Evolutionary conservation across 352 stramenopile genomes (phyloP).

Genomic region (Pythium phragmitis): DNA sequence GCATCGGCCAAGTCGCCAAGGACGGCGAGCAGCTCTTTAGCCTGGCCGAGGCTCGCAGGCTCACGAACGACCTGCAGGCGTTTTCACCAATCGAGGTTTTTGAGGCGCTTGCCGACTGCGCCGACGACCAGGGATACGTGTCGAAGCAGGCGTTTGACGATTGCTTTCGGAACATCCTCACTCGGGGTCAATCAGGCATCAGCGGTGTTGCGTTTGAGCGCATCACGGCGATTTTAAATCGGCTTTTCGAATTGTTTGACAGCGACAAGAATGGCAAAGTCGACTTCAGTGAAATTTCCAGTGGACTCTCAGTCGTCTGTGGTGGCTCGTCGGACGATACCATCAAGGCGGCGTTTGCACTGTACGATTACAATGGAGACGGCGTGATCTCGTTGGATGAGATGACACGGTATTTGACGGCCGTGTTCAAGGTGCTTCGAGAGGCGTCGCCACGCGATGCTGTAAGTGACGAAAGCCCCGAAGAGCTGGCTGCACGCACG

Average conservation of each 20-base stretch:
- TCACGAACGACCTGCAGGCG: constrained; percentile 69
- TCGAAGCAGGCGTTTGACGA: constrained; percentile 71
- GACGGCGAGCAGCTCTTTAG: constrained; percentile 80
- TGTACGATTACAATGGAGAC: constrained; percentile 87
- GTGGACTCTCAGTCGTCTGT: constrained; percentile 83
- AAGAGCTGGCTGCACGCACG: constrained; percentile 61
- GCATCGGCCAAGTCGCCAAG: constrained; percentile 74
- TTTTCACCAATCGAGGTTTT: constrained; percentile 81
- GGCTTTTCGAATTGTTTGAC: constrained; percentile 83
- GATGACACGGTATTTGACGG: constrained; percentile 83
- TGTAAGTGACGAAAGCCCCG: constrained; percentile 55
- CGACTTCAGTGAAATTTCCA: constrained; percentile 86
- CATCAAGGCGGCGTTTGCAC: constrained; percentile 67
- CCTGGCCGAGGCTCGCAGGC: constrained; percentile 58
- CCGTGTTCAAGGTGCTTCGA: constrained; percentile 84
- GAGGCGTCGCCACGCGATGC: constrained; percentile 56
- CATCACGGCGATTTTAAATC: constrained; percentile 73
- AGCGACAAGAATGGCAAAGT: constrained; percentile 83
- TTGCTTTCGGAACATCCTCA: constrained; percentile 77
- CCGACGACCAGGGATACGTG: constrained; percentile 71
- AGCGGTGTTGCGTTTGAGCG: constrained; percentile 55
- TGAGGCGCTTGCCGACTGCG: constrained; percentile 64
- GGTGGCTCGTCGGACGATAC: constrained; percentile 78
- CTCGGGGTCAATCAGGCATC: constrained; percentile 37
- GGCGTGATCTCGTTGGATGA: constrained; percentile 83